Evolutionary conservation across 225 moss, liverwort and hornwort genomes (phyloP).

Genomic region (Pseudoscleropodium purum): DNA sequence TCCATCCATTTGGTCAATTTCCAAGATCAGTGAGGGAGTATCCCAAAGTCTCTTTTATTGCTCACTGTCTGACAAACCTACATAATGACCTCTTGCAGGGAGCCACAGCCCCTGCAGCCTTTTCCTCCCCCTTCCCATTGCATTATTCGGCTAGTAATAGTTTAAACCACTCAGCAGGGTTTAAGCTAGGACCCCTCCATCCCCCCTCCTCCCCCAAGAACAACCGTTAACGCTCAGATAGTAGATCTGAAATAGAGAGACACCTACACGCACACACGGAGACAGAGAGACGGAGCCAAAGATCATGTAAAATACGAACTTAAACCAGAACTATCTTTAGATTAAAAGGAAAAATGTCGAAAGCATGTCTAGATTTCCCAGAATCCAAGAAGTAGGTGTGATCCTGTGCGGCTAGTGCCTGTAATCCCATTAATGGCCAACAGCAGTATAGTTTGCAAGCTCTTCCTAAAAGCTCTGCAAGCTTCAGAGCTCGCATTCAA

Average conservation of each 20-base stretch:
- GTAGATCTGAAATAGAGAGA: background rate
- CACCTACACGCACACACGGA: background rate
- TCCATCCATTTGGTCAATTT: background rate
- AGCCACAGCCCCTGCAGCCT: background rate
- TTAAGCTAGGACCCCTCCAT: background rate
- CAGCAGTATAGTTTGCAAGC: background rate
- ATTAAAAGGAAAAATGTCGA: background rate
- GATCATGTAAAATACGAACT: background rate
- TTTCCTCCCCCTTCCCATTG: background rate
- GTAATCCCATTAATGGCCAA: background rate
- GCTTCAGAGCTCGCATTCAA: conserved; percentile 10
- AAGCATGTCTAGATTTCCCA: background rate
- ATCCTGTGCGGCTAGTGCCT: background rate
- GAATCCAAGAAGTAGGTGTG: background rate
- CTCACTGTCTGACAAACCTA: background rate
- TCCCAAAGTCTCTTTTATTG: background rate
- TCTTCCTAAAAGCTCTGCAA: background rate
- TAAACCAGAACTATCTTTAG: background rate
- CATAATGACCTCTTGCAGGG: background rate
- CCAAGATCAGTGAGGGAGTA: background rate
- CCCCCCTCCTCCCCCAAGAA: background rate
- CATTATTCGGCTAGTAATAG: background rate
- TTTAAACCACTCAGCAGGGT: background rate
- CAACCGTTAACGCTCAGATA: background rate
- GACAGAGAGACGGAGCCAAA: background rate